phyloP scores from a whole-genome alignment of 495 filamentous ascomycete species.

The Trichoderma reesei region DNA sequence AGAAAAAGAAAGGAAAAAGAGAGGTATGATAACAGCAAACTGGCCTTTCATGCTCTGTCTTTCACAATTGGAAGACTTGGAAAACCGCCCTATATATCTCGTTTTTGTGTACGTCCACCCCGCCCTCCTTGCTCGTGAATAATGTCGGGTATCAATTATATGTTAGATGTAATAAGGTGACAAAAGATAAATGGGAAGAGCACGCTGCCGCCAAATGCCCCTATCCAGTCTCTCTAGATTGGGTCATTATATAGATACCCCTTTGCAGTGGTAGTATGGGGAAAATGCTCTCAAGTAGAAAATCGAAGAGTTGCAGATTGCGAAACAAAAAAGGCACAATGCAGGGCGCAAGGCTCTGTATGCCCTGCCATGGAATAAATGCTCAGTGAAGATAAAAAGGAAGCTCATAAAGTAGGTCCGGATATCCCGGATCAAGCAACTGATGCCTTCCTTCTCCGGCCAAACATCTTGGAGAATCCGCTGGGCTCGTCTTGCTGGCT shows the following conservation, averaged over 20 bases:
- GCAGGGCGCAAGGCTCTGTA: background rate
- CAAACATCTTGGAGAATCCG: slow-evolving; percentile 7
- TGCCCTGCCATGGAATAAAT: background rate
- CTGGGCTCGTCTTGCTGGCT: background rate
- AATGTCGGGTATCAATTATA: background rate
- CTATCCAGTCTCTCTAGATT: background rate
- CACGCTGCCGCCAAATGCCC: background rate
- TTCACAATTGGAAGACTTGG: no score
- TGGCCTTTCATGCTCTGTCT: background rate
- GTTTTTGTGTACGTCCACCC: background rate
- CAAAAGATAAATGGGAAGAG: background rate
- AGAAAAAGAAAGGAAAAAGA: no score
- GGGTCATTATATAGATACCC: background rate
- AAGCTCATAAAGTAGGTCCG: background rate
- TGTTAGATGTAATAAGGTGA: background rate
- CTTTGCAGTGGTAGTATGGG: background rate
- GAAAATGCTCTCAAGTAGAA: background rate
- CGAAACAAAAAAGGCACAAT: background rate
- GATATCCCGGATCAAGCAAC: background rate
- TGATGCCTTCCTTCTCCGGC: background rate
- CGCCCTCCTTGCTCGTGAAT: background rate
- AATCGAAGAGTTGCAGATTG: background rate
- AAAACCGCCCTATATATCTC: no score
- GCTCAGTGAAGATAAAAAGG: background rate
- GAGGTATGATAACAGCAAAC: background rate